Base-by-base conservation (phyloP, 208 protist species). In the Leishmania gerbilli region DNA sequence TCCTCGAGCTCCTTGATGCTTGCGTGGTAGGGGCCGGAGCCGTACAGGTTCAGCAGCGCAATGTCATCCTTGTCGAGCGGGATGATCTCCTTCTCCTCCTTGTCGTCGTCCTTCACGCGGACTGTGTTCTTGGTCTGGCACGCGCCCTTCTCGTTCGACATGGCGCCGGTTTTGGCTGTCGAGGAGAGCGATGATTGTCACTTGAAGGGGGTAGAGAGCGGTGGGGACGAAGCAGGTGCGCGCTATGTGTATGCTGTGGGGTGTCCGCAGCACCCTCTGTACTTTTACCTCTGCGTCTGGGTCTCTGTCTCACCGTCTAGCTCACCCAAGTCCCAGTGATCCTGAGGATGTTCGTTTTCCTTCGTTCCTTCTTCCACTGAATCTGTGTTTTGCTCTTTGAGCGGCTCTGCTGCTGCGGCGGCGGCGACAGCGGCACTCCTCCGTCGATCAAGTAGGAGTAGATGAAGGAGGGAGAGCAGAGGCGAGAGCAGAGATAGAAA, bases 51-150 rank as follows among this genome's bases (percentile, higher is more conserved):
- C 45, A 99, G 92, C 24, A 99, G 82, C n/a, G 97, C 98, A 89
- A 99, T 99, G 87, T 99, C 99, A 79, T 98, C 99, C 82, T 99
- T 94, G 87, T 99, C 99, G 11, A 99, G 94, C 34, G 99, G 95
- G 71, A 98, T 95, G 79, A 99, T 97, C 67, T 97, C 90, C 81
- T 95, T 90, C 67, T 98, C 92, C 53, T 95, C 89, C 76, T 97
- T 91, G 21, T 95, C 90, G 42, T 90, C 82, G 24, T 92, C 90
- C 84, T 95, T 93, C 17, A 95, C 53, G 56, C 87, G 91, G 74
- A 94, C 88, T 15, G 88, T 91, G 80, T 95, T 95, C 49, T 80
- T 90, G 21, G 93, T 97, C 82, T 96, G 93, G 76, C 93, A 97
- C 67, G 93, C 93, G 53, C 95, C 95, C 81, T 96, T 98, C 74